phyloP scores from a whole-genome alignment of 176 grass and related monocot genomes.

The Miscanthus lutarioriparius region DNA sequence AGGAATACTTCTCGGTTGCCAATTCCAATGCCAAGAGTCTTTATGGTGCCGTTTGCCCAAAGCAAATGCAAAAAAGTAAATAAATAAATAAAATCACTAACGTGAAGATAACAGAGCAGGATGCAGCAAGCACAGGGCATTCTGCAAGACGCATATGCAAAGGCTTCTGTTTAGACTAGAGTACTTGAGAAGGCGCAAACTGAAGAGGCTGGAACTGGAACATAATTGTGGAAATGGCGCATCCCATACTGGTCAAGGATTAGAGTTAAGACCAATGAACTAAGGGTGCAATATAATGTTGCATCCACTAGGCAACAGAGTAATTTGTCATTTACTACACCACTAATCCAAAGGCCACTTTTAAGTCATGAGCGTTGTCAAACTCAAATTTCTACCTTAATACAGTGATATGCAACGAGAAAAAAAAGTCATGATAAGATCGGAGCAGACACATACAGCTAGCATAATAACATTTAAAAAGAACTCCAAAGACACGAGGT shows the following conservation, averaged over 20 bases:
- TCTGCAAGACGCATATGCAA: neutral
- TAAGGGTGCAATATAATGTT: neutral
- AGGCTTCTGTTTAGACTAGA: neutral
- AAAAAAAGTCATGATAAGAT: neutral
- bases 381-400: no score
- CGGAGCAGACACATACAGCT: neutral
- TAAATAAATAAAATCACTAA: no score
- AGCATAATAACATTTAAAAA: neutral
- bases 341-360: no score
- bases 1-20: neutral
- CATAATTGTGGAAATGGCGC: neutral
- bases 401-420: no score
- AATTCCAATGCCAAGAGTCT: neutral
- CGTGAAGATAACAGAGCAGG: no score
- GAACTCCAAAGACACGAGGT: no score
- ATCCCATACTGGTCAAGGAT: no score
- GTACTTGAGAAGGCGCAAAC: neutral
- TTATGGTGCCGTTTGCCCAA: neutral
- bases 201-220: neutral
- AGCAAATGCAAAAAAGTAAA: neutral
- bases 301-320: no score
- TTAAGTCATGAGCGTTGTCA: no score
- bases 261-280: neutral
- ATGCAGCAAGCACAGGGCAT: neutral
- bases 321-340: no score